Evolutionary conservation across 176 grass and related monocot species (phyloP).

Genomic region (Ensete glaucum): DNA sequence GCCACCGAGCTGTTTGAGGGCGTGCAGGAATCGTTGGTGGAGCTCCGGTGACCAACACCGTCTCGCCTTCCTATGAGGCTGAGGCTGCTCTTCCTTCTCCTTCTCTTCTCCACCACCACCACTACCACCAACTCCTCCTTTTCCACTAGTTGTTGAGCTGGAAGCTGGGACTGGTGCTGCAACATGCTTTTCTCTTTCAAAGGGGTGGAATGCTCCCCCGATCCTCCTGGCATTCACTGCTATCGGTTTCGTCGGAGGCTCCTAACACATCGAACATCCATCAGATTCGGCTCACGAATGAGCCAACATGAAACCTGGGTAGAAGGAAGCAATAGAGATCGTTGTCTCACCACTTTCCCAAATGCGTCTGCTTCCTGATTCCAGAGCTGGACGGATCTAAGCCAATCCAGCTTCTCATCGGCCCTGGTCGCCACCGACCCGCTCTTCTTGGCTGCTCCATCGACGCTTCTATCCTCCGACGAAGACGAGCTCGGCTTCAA

Average conservation of each 20-base stretch:
- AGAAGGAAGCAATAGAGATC: not conserved
- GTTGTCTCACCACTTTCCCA: not conserved
- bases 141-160: slow-evolving; percentile 30
- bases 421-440: not conserved
- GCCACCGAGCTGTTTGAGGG: slow-evolving; percentile 72
- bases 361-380: slow-evolving; percentile 20
- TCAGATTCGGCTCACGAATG: not conserved
- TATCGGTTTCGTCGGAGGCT: slow-evolving; percentile 49
- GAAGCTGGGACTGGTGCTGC: slow-evolving; percentile 27
- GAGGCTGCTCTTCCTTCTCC: slow-evolving; percentile 30
- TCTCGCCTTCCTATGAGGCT: slow-evolving; percentile 41
- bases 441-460: slow-evolving; percentile 4
- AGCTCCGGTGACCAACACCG: slow-evolving; percentile 88
- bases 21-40: slow-evolving; percentile 62
- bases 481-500: slow-evolving; percentile 66
- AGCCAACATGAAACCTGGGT: not conserved
- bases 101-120: slow-evolving; percentile 19
- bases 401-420: slow-evolving; percentile 49
- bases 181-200: slow-evolving; percentile 44
- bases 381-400: slow-evolving; percentile 80
- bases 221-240: slow-evolving; percentile 32
- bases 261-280: slow-evolving; percentile 9
- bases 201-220: slow-evolving; percentile 70
- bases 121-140: slow-evolving; percentile 16
- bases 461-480: slow-evolving; percentile 33